Conservation (phyloP, 2,329 filamentous ascomycete genomes). For the Cladophialophora yegresii region DNA sequence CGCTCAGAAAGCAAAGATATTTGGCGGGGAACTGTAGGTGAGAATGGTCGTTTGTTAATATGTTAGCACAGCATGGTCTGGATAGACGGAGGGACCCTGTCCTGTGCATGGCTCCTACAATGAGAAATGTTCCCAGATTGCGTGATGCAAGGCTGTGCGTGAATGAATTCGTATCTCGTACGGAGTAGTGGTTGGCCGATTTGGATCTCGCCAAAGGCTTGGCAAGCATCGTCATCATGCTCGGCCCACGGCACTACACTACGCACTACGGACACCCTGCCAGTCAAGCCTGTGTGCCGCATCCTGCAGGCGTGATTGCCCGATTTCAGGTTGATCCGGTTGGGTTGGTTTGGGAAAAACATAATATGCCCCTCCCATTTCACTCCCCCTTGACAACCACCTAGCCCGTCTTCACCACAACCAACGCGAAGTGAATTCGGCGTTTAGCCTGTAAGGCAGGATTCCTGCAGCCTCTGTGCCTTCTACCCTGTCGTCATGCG, state of each 20-base stretch:
- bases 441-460: slow-evolving; percentile 16
- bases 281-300: not conserved
- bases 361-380: slow-evolving; percentile 17
- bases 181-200: not conserved
- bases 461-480: slow-evolving; percentile 21
- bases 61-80: not conserved
- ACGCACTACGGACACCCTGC: too few species aligned
- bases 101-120: not conserved
- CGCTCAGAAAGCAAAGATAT: slow-evolving; percentile 32
- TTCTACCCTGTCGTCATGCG: slow-evolving; percentile 34
- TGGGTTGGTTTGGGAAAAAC: slow-evolving; percentile 7
- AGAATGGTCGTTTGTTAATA: not conserved
- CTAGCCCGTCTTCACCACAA: slow-evolving; percentile 2
- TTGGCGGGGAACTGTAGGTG: slow-evolving; percentile 22
- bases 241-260: slow-evolving; percentile 5
- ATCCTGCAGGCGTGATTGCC: slow-evolving; percentile 3
- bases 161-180: not conserved
- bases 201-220: slow-evolving; percentile 4
- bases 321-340: not conserved
- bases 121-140: not conserved
- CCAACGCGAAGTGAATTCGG: slow-evolving; percentile 19
- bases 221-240: slow-evolving; percentile 17
- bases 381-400: slow-evolving; percentile 9
- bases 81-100: not conserved
- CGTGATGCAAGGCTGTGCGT: not conserved